Percentiles rank a stretch among this genome's conserved stretches.
phyloP scores from a whole-genome alignment of 306 rosid genomes.

The Parietaria judaica region DNA sequence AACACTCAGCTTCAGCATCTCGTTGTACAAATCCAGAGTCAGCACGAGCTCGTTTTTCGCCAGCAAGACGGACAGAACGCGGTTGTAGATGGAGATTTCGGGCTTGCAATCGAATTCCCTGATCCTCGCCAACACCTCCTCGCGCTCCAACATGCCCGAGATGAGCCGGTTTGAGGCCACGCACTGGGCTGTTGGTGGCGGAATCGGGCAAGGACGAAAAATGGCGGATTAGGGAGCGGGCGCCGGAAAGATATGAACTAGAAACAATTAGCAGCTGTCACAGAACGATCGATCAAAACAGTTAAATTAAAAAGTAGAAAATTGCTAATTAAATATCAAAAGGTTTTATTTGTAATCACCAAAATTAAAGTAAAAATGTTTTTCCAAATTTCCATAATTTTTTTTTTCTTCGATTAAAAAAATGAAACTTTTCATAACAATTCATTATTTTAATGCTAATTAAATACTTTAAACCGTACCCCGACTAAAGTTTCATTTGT shows the following conservation, averaged over 20 bases:
- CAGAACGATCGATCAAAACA: too few species aligned
- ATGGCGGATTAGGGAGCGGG: conserved; percentile 2
- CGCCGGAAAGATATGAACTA: not conserved
- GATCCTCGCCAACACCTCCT: conserved; percentile 44
- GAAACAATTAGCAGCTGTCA: too few species aligned
- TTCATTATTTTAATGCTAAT: too few species aligned
- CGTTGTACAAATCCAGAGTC: conserved; percentile 47
- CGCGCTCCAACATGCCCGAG: conserved; percentile 24
- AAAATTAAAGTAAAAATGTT: too few species aligned
- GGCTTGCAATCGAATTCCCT: conserved; percentile 44
- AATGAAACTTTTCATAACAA: too few species aligned
- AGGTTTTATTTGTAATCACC: too few species aligned
- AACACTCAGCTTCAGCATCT: conserved; percentile 48
- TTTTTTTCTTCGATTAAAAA: too few species aligned
- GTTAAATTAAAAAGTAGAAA: too few species aligned
- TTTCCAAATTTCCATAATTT: too few species aligned
- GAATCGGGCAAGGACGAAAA: conserved; percentile 6
- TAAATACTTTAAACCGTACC: too few species aligned
- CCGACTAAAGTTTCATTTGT: too few species aligned
- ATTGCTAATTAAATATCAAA: too few species aligned
- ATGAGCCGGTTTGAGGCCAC: conserved; percentile 38
- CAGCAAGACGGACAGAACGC: conserved; percentile 31
- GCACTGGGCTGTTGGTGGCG: conserved; percentile 17
- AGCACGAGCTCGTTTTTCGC: conserved; percentile 35
- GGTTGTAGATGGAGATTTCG: conserved; percentile 39